Evolutionary conservation across 2,329 filamentous ascomycete genomes (phyloP).

Genomic region (Gaeumannomyces tritici): DNA sequence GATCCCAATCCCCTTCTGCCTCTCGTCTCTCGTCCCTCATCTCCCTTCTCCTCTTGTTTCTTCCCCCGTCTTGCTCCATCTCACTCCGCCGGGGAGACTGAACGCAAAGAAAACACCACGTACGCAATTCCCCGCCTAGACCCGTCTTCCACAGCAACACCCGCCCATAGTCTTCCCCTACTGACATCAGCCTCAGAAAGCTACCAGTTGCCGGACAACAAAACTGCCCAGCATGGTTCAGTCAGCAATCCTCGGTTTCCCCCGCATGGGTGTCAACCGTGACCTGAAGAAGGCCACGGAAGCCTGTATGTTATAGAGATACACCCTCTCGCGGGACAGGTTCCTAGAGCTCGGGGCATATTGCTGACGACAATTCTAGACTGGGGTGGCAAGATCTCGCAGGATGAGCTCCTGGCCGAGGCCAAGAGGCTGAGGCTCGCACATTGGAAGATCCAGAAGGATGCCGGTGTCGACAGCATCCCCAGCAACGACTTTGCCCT

Average conservation of each 20-base stretch:
- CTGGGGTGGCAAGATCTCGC: conserved; percentile 91
- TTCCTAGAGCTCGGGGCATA: not conserved
- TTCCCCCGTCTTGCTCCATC: not conserved
- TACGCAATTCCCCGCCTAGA: not conserved
- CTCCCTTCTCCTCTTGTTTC: not conserved
- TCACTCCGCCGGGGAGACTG: not conserved
- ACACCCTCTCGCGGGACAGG: conserved; percentile 14
- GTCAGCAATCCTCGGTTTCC: conserved; percentile 88
- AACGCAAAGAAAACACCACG: not conserved
- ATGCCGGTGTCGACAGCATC: conserved; percentile 94
- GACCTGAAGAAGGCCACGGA: conserved; percentile 99
- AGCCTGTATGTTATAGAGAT: conserved; percentile 53
- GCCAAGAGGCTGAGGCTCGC: conserved; percentile 92
- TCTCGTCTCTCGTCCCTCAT: not conserved
- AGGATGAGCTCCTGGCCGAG: conserved; percentile 83
- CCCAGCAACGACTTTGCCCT: conserved; percentile 99
- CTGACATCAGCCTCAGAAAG: not conserved
- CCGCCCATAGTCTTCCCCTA: not conserved
- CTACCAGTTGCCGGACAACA: not conserved
- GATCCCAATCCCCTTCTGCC: not conserved
- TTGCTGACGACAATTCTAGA: conserved; percentile 24
- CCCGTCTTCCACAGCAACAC: not conserved
- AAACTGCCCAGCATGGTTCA: conserved; percentile 46
- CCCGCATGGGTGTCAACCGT: conserved; percentile 95
- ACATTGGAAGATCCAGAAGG: conserved; percentile 99